A percentile compares a stretch with the other conserved stretches of the same genome.
phyloP scores from a whole-genome alignment of 2,329 filamentous ascomycete species.

The Verticillium zaregamsianum region DNA sequence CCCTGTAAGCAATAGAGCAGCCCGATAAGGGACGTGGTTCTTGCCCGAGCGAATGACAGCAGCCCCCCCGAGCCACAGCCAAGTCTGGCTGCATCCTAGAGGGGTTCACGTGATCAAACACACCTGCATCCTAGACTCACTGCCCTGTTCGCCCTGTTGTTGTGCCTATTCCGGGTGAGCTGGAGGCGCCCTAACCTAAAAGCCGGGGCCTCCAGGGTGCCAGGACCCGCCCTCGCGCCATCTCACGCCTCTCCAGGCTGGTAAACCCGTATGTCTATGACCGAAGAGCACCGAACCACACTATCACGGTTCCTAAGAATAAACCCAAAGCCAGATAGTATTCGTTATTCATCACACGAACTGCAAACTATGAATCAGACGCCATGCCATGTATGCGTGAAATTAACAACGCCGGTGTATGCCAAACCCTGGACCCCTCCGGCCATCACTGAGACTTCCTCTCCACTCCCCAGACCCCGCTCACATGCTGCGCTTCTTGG shows the following conservation, averaged over 20 bases:
- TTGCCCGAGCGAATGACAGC: background rate
- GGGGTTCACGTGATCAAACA: background rate
- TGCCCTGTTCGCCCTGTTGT: background rate
- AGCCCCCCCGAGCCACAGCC: background rate
- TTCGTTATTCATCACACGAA: background rate
- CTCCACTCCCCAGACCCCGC: no score
- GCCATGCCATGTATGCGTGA: background rate
- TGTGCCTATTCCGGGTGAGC: background rate
- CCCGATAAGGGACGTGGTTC: background rate
- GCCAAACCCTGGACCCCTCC: background rate
- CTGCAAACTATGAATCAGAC: background rate
- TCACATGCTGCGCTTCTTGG: conserved; percentile 42
- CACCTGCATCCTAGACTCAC: background rate
- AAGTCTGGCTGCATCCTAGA: background rate
- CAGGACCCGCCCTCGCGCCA: no score
- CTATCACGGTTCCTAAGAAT: no score
- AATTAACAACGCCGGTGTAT: background rate
- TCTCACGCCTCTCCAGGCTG: no score
- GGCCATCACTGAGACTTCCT: no score
- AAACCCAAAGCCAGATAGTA: background rate
- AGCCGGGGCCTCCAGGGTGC: background rate
- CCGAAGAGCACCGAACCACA: no score
- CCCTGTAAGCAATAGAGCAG: background rate
- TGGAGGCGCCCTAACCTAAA: background rate
- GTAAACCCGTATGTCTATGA: no score